These are phyloP conservation scores for Hippophae gyantsensis DNA, from an alignment of 306 rosid species.

Conservation along the genomic window DNA sequence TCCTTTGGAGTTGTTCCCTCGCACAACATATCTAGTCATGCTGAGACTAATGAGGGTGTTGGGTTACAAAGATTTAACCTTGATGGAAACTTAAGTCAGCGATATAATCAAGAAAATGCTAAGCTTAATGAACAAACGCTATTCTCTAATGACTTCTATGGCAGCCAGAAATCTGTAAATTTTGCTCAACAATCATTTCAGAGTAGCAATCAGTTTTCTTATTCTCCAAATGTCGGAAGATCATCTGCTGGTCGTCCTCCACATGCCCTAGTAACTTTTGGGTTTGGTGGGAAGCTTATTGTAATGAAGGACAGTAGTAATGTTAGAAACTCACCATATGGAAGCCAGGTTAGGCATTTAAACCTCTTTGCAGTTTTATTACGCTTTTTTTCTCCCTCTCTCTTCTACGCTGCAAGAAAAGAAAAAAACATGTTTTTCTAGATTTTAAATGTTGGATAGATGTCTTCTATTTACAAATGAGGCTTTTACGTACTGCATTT, in stretches of 20 bases:
- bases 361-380: constrained; percentile 11
- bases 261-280: constrained; percentile 75
- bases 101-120: constrained; percentile 36
- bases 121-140: constrained; percentile 31
- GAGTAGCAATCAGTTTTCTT: constrained; percentile 41
- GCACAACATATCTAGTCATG: constrained; percentile 30
- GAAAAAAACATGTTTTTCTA: neutral
- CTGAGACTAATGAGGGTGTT: constrained; percentile 38
- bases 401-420: constrained; percentile 10
- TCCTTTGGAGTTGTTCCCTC: constrained; percentile 44
- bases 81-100: constrained; percentile 32
- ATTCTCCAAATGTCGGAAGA: constrained; percentile 50
- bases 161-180: constrained; percentile 34
- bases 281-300: constrained; percentile 90
- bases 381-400: constrained; percentile 7
- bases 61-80: constrained; percentile 34
- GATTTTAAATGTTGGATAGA: no score
- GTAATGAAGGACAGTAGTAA: constrained; percentile 58
- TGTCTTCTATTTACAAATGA: no score
- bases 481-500: no score
- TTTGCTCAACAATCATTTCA: constrained; percentile 44
- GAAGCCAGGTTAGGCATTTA: constrained; percentile 58
- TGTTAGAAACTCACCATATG: constrained; percentile 40
- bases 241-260: constrained; percentile 88
- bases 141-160: constrained; percentile 40